Percentiles rank a stretch among this genome's conserved stretches.
These are phyloP conservation scores for Cercospora brassicicola DNA, from an alignment of 2,329 filamentous ascomycete species.

Conservation along the genomic window DNA sequence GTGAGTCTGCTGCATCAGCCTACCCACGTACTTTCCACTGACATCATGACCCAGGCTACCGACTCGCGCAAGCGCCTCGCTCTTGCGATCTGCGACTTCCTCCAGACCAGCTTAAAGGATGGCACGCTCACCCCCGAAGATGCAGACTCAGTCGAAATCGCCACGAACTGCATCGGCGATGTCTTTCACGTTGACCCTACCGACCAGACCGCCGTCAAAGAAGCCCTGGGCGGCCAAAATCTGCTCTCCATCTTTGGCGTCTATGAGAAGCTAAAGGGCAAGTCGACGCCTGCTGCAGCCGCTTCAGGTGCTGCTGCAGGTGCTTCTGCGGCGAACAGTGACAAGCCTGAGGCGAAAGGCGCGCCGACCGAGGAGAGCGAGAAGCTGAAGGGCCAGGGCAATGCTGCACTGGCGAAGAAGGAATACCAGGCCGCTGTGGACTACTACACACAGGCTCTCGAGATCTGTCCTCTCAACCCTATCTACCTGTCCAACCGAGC, in stretches of 20 bases:
- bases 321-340: slow-evolving; percentile 47
- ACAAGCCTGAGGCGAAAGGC: slow-evolving; percentile 43
- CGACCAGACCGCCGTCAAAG: slow-evolving; percentile 68
- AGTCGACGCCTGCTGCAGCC: slow-evolving; percentile 52
- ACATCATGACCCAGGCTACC: slow-evolving; percentile 38
- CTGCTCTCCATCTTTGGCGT: slow-evolving; percentile 90
- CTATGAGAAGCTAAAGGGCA: slow-evolving; percentile 89
- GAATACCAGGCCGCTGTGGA: slow-evolving; percentile 82
- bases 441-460: slow-evolving; percentile 82
- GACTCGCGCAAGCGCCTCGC: slow-evolving; percentile 80
- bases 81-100: slow-evolving; percentile 95
- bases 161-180: slow-evolving; percentile 89
- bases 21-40: not conserved
- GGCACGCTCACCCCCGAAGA: slow-evolving; percentile 87
- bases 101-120: slow-evolving; percentile 78
- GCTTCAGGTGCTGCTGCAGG: slow-evolving; percentile 40
- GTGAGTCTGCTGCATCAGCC: not conserved
- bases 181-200: slow-evolving; percentile 91
- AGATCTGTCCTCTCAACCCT: slow-evolving; percentile 78
- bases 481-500: slow-evolving; percentile 98
- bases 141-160: slow-evolving; percentile 89
- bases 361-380: slow-evolving; percentile 74
- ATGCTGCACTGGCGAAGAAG: slow-evolving; percentile 91
- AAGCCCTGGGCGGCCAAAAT: slow-evolving; percentile 81
- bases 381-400: slow-evolving; percentile 82